Evolutionary conservation across 1,139 yeast genomes (phyloP).

Genomic region (Nadsonia commutata): DNA sequence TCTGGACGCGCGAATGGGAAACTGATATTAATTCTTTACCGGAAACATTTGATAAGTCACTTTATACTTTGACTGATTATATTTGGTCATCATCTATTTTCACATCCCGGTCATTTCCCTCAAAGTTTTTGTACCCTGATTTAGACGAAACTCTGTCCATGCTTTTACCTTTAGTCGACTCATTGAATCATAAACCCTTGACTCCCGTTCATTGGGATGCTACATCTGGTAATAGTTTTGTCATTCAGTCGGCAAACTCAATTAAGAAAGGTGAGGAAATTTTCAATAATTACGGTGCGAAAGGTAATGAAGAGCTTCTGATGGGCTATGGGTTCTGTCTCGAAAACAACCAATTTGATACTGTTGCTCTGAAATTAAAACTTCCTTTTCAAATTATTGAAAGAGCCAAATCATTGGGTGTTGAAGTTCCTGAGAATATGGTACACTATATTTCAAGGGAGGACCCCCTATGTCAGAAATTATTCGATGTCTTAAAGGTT

Average conservation of each 20-base stretch:
- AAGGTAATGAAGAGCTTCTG: constrained; percentile 63
- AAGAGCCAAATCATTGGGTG: background rate
- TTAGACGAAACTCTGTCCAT: constrained; percentile 40
- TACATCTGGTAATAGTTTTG: constrained; percentile 16
- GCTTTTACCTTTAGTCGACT: constrained; percentile 64
- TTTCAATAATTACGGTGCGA: constrained; percentile 73
- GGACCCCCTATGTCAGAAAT: background rate
- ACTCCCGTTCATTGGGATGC: constrained; percentile 53
- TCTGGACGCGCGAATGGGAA: constrained; percentile 5
- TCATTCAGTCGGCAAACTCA: constrained; percentile 17
- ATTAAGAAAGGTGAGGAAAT: constrained; percentile 33
- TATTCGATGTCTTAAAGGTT: background rate
- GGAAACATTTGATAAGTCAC: constrained; percentile 1
- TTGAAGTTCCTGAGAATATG: background rate
- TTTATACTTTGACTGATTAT: constrained; percentile 27
- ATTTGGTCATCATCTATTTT: constrained; percentile 63
- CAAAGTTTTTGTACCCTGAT: constrained; percentile 29
- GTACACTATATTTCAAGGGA: constrained; percentile 18
- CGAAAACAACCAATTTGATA: constrained; percentile 45
- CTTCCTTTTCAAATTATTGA: background rate
- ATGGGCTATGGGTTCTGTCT: constrained; percentile 54
- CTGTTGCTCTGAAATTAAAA: constrained; percentile 34
- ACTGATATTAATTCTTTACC: background rate
- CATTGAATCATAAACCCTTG: constrained; percentile 54
- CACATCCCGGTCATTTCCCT: constrained; percentile 68